Evolutionary conservation across 768 basidiomycete species (phyloP).

Genomic region (Sarcodon aspratus): DNA sequence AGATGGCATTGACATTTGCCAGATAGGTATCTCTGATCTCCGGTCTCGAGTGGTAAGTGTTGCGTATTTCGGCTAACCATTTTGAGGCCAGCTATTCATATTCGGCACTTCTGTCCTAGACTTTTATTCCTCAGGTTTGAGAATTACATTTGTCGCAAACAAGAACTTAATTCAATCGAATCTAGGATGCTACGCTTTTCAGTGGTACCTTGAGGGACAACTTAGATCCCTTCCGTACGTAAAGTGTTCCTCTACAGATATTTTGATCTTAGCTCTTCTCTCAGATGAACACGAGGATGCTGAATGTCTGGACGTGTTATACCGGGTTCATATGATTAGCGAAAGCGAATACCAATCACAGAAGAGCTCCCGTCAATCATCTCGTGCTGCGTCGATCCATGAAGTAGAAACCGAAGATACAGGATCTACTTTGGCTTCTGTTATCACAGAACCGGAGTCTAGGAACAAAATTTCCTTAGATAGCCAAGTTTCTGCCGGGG

Average conservation of each 20-base stretch:
- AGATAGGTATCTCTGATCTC: slow-evolving; percentile 75
- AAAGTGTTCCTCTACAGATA: not conserved
- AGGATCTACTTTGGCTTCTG: slow-evolving; percentile 23
- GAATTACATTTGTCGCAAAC: not conserved
- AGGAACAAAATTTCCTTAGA: slow-evolving; percentile 55
- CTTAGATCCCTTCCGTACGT: slow-evolving; percentile 57
- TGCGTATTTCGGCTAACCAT: not conserved
- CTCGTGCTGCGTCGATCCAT: slow-evolving; percentile 33
- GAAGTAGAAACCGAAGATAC: slow-evolving; percentile 27
- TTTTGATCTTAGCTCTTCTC: not conserved
- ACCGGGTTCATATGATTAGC: slow-evolving; percentile 68
- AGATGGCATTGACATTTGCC: slow-evolving; percentile 82
- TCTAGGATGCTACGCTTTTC: slow-evolving; percentile 59
- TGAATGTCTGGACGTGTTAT: slow-evolving; percentile 72
- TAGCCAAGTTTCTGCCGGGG: slow-evolving; percentile 75
- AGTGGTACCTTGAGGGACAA: slow-evolving; percentile 72
- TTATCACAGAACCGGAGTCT: slow-evolving; percentile 39
- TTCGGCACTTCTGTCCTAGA: slow-evolving; percentile 26
- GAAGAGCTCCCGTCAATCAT: slow-evolving; percentile 36
- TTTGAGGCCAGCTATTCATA: not conserved
- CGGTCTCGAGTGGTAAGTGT: slow-evolving; percentile 56
- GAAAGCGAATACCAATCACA: slow-evolving; percentile 37
- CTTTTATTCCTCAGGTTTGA: slow-evolving; percentile 55
- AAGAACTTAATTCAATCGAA: not conserved
- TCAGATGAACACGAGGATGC: slow-evolving; percentile 66